Base-by-base conservation (phyloP, 495 filamentous ascomycete genomes). In the Durotheca rogersii region DNA sequence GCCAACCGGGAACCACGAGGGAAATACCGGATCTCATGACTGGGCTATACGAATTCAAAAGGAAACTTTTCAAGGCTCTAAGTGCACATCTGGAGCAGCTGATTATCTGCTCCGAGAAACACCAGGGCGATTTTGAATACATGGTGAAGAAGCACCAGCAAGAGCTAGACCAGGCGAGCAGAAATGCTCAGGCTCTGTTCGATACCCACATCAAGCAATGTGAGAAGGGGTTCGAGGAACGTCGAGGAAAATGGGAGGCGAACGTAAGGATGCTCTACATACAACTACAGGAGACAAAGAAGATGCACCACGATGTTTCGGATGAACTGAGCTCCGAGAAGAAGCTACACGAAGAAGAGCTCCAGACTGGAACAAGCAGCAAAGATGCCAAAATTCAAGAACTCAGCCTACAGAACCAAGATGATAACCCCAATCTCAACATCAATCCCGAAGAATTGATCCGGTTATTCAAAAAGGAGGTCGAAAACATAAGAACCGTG, bases 371-470 rank as follows among this genome's bases (percentile, higher is more conserved):
- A 6, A 14, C 21, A 45, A 19, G 18, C 12, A 45, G 33, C 14
- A 49, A 41, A 53, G 27, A 36, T 12, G n/a, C 36, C 1, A 15
- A 53, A 4, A 53, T 58, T 53, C 52, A 53, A 38, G 49, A 41
- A 20, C 34, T 15, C 25, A 12, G 25, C 12, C n/a, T 42, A 25
- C 43, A 6, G 18, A 25, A 23, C 12, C 11, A 15, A 10, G 25
- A 32, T 25, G 17, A 21, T 3, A 44, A 39, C 3, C 39, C 12
- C 19, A 19, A 20, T 14, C 23, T 54, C 14, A 10, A 42, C 11
- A 4, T 16, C 16, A 6, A 39, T 14, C 20, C 27, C 12, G 2
- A 52, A 21, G 29, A 40, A 12, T 33, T 18, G 33, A 23, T 29
- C 11, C 25, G n/a, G 10, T 34, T 19, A 5, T 14, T 20, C 12